Conservation (phyloP, 352 stramenopile genomes). For the Phytophthora lateralis region DNA sequence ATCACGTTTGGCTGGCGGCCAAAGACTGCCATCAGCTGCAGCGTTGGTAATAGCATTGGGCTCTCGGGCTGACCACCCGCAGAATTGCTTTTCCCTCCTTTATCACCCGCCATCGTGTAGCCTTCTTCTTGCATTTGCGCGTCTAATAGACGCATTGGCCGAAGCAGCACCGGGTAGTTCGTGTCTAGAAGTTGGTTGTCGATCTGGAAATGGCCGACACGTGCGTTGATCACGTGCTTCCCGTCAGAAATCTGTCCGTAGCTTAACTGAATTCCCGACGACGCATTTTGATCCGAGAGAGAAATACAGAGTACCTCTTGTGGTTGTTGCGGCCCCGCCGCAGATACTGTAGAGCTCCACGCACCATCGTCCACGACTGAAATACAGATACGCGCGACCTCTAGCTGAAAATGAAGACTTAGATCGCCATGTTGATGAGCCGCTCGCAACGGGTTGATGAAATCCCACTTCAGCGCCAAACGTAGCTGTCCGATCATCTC, state of each 20-base stretch:
- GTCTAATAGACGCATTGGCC: constrained; percentile 69
- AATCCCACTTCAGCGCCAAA: constrained; percentile 81
- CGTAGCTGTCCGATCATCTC: constrained; percentile 81
- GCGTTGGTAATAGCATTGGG: constrained; percentile 66
- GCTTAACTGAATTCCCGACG: constrained; percentile 76
- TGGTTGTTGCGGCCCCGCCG: constrained; percentile 41
- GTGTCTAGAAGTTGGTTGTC: constrained; percentile 88
- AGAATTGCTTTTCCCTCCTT: constrained; percentile 17
- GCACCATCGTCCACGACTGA: constrained; percentile 78
- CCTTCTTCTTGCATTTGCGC: constrained; percentile 73
- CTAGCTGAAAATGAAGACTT: constrained; percentile 70
- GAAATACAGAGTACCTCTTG: constrained; percentile 80
- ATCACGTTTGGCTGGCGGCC: constrained; percentile 63
- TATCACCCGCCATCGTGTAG: constrained; percentile 28
- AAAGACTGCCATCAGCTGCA: constrained; percentile 86
- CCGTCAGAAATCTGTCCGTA: constrained; percentile 73
- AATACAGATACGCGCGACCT: constrained; percentile 75
- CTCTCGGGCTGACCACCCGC: constrained; percentile 16
- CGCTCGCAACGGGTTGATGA: constrained; percentile 54
- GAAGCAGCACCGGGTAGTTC: constrained; percentile 82
- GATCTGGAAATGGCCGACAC: constrained; percentile 80
- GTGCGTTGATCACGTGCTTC: constrained; percentile 79
- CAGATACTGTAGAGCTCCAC: constrained; percentile 30
- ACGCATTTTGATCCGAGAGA: constrained; percentile 69
- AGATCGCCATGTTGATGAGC: constrained; percentile 56